Evolutionary conservation across 192 early-diverging fungal genomes (phyloP).

Genomic region (Coemansia sp.): DNA sequence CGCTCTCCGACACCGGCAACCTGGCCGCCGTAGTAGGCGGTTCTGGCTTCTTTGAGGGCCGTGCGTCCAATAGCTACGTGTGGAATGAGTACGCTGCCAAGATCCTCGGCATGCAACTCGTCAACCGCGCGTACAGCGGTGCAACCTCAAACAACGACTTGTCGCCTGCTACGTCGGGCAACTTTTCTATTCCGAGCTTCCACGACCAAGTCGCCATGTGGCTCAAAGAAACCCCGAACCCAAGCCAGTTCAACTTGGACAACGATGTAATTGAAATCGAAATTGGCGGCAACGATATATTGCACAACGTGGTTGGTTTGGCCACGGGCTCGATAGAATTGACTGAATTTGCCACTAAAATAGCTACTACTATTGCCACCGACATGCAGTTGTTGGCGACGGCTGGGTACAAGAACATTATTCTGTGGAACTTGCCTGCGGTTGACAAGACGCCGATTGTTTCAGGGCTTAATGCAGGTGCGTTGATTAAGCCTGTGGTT

Average conservation of each 20-base stretch:
- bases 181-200: slow-evolving; percentile 41
- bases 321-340: slow-evolving; percentile 17
- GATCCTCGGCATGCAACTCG: slow-evolving; percentile 35
- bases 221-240: slow-evolving; percentile 24
- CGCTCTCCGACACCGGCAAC: slow-evolving; percentile 43
- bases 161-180: slow-evolving; percentile 17
- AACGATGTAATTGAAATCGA: slow-evolving; percentile 45
- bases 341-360: slow-evolving; percentile 16
- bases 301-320: slow-evolving; percentile 16
- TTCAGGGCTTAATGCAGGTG: slow-evolving; percentile 5
- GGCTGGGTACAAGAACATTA: slow-evolving; percentile 49
- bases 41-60: slow-evolving; percentile 37
- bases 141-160: slow-evolving; percentile 48
- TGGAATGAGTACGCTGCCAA: slow-evolving; percentile 51
- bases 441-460: slow-evolving; percentile 31
- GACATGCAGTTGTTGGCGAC: slow-evolving; percentile 25
- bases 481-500: slow-evolving; percentile 18
- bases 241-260: slow-evolving; percentile 32
- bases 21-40: not conserved
- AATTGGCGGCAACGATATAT: slow-evolving; percentile 46
- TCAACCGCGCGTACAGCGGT: slow-evolving; percentile 38
- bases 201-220: slow-evolving; percentile 41
- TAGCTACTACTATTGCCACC: slow-evolving; percentile 23
- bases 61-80: slow-evolving; percentile 44
- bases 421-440: slow-evolving; percentile 47